Evolutionary conservation across 352 stramenopile species (phyloP).

Genomic region (Peronosclerospora sorghi): DNA sequence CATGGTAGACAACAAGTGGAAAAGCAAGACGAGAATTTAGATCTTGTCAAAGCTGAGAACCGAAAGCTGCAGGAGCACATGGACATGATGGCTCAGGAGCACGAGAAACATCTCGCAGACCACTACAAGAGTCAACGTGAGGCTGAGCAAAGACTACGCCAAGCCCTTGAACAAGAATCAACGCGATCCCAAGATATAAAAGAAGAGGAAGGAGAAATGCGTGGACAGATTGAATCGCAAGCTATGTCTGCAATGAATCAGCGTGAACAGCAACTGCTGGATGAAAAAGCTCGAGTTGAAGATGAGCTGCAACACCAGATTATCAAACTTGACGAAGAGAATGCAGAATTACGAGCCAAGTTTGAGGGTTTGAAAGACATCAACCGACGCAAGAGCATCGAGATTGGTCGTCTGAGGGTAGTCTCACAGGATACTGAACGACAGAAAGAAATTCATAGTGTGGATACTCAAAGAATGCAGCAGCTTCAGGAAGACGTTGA

Average conservation of each 20-base stretch:
- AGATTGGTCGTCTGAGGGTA: slow-evolving; percentile 40
- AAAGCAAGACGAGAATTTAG: slow-evolving; percentile 19
- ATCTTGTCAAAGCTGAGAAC: slow-evolving; percentile 31
- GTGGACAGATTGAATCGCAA: slow-evolving; percentile 31
- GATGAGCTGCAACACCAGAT: slow-evolving; percentile 29
- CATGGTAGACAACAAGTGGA: slow-evolving; percentile 25
- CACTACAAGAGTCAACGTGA: slow-evolving; percentile 29
- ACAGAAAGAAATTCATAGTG: slow-evolving; percentile 11
- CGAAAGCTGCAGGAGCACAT: slow-evolving; percentile 34
- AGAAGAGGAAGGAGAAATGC: slow-evolving; percentile 27
- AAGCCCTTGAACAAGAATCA: slow-evolving; percentile 29
- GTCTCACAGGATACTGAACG: slow-evolving; percentile 28
- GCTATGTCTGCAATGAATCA: slow-evolving; percentile 34
- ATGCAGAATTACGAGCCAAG: slow-evolving; percentile 27
- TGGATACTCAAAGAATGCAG: slow-evolving; percentile 25
- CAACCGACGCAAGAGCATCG: slow-evolving; percentile 37
- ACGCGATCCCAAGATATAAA: slow-evolving; percentile 27
- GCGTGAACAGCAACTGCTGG: slow-evolving; percentile 37
- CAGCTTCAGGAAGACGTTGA: slow-evolving; percentile 31
- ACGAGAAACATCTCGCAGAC: slow-evolving; percentile 38
- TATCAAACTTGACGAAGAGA: slow-evolving; percentile 26
- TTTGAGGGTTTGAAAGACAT: slow-evolving; percentile 39
- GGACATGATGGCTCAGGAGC: slow-evolving; percentile 26
- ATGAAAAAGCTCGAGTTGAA: slow-evolving; percentile 31
- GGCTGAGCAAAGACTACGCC: slow-evolving; percentile 25